Evolutionary conservation across 768 basidiomycete species (phyloP), one percentile per base, ranked within the genome.

Genomic region (Solioccasus polychromus): DNA sequence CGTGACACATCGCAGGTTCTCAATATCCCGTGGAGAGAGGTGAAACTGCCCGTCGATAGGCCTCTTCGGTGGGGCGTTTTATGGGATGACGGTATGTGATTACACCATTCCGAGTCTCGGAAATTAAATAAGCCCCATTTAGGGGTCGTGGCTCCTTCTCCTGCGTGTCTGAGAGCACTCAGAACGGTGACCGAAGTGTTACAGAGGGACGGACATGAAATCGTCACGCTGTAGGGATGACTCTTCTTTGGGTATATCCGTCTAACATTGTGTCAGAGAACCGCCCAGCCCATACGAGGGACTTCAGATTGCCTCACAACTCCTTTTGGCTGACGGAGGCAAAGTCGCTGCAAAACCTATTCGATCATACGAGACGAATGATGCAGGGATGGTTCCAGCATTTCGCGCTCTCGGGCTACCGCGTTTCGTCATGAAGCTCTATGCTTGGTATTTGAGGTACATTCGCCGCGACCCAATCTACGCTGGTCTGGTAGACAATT

Each of bases 101-200:
- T 25, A 28, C 39, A 2, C 6, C 10, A 1, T 7, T 34, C 12
- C 8, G 8, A 20, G 6, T 26, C 12, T 30, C 23, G 5, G 17
- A 15, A 30, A 19, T 23, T 43, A 22, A 47, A 31, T 15, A 4
- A 15, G 14, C 30, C 28, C 8, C 7, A 7, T 11, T 17, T 29
- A 85, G 84, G 78, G 5, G 71, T 82, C 25, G 73, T 84, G 2
- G 51, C 61, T 23, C 78, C 80, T 3, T 82, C 83, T 2, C 82
- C 83, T 2, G 76, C 82, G 0, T 82, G 80, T 48, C 58, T 61
- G 24, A 72, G 82, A n/a, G 81, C 78, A 14, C 66, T 83, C 8
- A 53, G 71, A 28, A 64, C 50, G 19, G 78, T 80, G 1, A 71
- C 74, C 1, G 65, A 73, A 0, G 61, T 64, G 5, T 62, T 84